These are phyloP conservation scores for Tetrapisispora pingtungensis DNA, from an alignment of 805 yeast species.

Conservation along the genomic window DNA sequence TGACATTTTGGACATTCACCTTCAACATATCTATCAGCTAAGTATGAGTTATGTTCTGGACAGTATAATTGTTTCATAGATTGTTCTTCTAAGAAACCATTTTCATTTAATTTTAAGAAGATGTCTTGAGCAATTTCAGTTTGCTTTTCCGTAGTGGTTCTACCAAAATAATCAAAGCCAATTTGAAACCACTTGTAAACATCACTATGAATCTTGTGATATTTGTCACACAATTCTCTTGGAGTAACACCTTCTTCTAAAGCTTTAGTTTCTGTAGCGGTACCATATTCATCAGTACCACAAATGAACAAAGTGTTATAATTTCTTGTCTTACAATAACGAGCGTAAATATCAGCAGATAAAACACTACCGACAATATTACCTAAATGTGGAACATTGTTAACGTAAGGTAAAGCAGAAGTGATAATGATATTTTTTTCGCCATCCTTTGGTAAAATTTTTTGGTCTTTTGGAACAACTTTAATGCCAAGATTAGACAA, in stretches of 20 bases:
- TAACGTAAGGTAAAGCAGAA: constrained; percentile 95
- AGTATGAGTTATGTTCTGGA: constrained; percentile 76
- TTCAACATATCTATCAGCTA: constrained; percentile 95
- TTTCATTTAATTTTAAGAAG: constrained; percentile 63
- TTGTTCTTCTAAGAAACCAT: constrained; percentile 76
- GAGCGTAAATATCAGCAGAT: constrained; percentile 86
- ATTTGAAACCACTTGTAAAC: constrained; percentile 96
- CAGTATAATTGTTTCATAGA: constrained; percentile 86
- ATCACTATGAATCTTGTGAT: constrained; percentile 72
- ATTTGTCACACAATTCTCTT: constrained; percentile 80
- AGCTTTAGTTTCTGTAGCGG: constrained; percentile 98
- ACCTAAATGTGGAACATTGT: constrained; percentile 97
- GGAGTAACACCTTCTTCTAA: constrained; percentile 89
- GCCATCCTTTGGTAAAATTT: constrained; percentile 54
- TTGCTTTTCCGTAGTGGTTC: constrained; percentile 87
- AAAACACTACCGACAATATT: constrained; percentile 92
- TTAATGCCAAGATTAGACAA: constrained; percentile 19
- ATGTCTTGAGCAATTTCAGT: constrained; percentile 94
- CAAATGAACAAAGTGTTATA: constrained; percentile 79
- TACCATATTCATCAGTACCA: constrained; percentile 99
- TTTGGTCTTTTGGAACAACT: constrained; percentile 17
- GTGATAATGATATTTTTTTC: constrained; percentile 82
- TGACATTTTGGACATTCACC: constrained; percentile 94
- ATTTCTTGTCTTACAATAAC: constrained; percentile 83
- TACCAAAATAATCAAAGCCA: constrained; percentile 89